phyloP scores from a whole-genome alignment of 331 rosid species.

The Quercus tomentella region DNA sequence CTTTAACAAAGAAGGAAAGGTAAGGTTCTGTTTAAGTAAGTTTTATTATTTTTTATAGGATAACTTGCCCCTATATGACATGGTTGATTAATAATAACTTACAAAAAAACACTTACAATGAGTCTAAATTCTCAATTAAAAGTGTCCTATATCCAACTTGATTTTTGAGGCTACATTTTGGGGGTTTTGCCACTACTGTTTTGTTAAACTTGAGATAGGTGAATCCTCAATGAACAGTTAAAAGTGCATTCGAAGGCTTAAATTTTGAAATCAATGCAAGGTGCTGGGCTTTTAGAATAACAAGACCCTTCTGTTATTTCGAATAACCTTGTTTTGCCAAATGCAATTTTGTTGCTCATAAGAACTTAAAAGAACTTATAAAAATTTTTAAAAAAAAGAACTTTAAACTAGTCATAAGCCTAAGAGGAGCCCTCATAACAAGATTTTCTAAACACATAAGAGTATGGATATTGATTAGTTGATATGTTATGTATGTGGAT shows the following conservation, averaged over 20 bases:
- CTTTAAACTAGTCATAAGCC: neutral
- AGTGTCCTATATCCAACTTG: neutral
- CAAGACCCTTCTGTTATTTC: neutral
- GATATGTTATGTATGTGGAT: too few species aligned
- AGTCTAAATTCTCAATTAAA: neutral
- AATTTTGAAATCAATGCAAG: neutral
- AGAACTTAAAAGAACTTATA: neutral
- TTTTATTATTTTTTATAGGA: neutral
- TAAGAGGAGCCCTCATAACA: neutral
- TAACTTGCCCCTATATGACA: neutral
- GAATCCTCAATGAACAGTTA: neutral
- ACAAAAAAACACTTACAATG: neutral
- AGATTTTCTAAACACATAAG: too few species aligned
- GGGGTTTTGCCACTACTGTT: neutral
- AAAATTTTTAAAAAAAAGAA: neutral
- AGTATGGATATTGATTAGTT: too few species aligned
- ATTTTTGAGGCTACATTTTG: neutral
- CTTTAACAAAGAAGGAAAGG: constrained; percentile 46
- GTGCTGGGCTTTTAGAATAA: neutral
- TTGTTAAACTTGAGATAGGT: neutral
- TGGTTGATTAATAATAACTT: neutral
- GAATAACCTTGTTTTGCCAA: neutral
- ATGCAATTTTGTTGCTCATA: neutral
- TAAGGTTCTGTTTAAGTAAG: neutral
- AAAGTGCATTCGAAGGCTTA: neutral